phyloP scores from a whole-genome alignment of 1,139 yeast genomes.

The Nadsonia starkeyi-henricii region DNA sequence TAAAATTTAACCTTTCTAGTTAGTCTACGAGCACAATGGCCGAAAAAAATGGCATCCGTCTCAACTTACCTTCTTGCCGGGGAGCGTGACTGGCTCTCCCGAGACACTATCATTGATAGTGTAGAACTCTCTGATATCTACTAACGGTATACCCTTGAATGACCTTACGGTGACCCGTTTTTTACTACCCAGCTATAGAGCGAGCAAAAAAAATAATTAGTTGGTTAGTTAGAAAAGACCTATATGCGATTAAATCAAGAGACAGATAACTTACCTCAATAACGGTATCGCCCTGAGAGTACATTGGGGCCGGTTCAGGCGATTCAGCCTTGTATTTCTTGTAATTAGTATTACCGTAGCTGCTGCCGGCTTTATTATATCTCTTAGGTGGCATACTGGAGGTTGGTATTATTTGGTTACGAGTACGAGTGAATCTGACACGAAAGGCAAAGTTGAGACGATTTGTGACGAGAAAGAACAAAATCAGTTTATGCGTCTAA shows the following conservation, averaged over 20 bases:
- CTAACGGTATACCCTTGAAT: constrained; percentile 5
- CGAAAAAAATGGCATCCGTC: too few species aligned
- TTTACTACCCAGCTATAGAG: constrained; percentile 3
- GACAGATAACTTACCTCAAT: background rate
- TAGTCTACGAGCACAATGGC: too few species aligned
- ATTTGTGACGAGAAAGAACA: too few species aligned
- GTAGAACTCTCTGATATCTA: constrained; percentile 5
- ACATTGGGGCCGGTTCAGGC: background rate
- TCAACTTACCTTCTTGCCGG: constrained; percentile 3
- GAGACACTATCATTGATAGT: constrained; percentile 1
- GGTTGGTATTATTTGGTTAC: too few species aligned
- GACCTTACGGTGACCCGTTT: constrained; percentile 6
- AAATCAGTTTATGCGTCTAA: too few species aligned
- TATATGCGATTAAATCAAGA: too few species aligned
- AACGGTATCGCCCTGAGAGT: background rate
- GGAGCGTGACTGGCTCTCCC: background rate
- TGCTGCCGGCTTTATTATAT: background rate
- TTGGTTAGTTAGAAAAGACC: background rate
- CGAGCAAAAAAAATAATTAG: background rate
- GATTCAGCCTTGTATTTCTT: background rate
- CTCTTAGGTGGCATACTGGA: background rate
- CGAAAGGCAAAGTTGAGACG: too few species aligned
- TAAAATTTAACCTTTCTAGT: too few species aligned
- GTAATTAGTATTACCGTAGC: background rate
- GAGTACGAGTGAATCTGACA: too few species aligned